Conservation (phyloP, 371 early-diverging fungal species). For the Fennellomyces sp. region DNA sequence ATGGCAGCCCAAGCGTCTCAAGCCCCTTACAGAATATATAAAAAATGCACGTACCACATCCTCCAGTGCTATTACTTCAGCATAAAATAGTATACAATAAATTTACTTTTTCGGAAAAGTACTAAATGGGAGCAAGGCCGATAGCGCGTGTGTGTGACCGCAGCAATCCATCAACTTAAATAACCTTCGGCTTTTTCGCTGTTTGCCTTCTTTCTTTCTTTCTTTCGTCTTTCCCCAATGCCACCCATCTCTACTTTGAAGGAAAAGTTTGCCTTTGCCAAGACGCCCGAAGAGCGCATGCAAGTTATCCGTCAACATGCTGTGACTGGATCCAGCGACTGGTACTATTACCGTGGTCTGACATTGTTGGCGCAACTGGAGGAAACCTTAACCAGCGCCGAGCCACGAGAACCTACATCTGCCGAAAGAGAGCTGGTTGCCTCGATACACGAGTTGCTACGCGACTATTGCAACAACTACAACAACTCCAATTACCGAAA, state of each 20-base stretch:
- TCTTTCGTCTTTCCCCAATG: constrained; percentile 6
- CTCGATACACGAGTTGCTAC: constrained; percentile 12
- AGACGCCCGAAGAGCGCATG: constrained; percentile 13
- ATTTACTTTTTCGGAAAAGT: neutral
- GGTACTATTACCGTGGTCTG: constrained; percentile 38
- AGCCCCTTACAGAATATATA: constrained; percentile 33
- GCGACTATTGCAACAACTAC: neutral
- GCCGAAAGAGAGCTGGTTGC: constrained; percentile 23
- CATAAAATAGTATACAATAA: neutral
- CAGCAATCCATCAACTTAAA: neutral
- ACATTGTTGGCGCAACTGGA: constrained; percentile 35
- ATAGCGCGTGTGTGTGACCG: neutral
- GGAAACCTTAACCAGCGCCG: constrained; percentile 8
- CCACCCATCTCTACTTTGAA: constrained; percentile 12
- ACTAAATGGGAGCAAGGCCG: neutral
- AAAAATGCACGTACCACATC: constrained; percentile 16
- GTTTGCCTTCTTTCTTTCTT: neutral
- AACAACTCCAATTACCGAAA: neutral
- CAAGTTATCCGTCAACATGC: constrained; percentile 18
- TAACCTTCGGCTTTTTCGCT: neutral
- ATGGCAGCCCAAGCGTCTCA: constrained; percentile 71
- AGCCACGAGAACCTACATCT: constrained; percentile 23
- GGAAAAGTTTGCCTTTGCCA: constrained; percentile 23
- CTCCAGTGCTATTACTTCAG: neutral
- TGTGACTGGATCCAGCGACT: constrained; percentile 30